Percentiles rank a stretch among this genome's conserved stretches.
Conservation (phyloP, 495 filamentous ascomycete species). For the Talaromyces liani region DNA sequence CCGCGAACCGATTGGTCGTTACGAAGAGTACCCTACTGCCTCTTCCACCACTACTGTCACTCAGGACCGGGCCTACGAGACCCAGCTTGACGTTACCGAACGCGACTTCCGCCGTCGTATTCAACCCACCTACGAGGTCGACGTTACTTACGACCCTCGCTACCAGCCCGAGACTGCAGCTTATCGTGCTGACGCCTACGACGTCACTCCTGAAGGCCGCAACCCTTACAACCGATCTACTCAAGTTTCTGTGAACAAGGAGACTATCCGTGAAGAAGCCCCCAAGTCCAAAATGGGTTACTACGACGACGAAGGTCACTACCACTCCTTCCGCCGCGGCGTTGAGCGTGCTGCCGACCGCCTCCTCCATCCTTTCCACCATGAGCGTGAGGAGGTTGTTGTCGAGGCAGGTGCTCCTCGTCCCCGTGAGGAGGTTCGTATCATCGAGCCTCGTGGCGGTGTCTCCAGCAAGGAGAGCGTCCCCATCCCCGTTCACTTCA, state of each 20-base stretch:
- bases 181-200: constrained; percentile 17
- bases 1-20: constrained; percentile 44
- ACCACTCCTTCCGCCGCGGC: constrained; percentile 89
- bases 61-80: constrained; percentile 46
- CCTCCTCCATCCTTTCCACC: constrained; percentile 62
- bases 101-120: constrained; percentile 75
- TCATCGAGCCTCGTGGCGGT: constrained; percentile 43
- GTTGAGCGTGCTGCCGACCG: constrained; percentile 78
- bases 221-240: constrained; percentile 33
- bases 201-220: constrained; percentile 16
- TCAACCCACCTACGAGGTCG: constrained; percentile 60
- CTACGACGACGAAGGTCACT: constrained; percentile 96
- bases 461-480: constrained; percentile 67
- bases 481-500: constrained; percentile 98
- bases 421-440: constrained; percentile 42
- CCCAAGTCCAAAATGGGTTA: constrained; percentile 83
- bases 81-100: constrained; percentile 75
- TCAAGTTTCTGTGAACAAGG: constrained; percentile 29
- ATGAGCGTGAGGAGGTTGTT: constrained; percentile 50
- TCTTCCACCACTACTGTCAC: constrained; percentile 17
- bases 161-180: constrained; percentile 17
- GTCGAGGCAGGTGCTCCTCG: constrained; percentile 39
- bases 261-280: constrained; percentile 42
- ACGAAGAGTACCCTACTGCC: constrained; percentile 36
- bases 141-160: constrained; percentile 50